These are phyloP conservation scores for Coemansia sp. DNA, from an alignment of 192 early-diverging fungal species.

Conservation along the genomic window DNA sequence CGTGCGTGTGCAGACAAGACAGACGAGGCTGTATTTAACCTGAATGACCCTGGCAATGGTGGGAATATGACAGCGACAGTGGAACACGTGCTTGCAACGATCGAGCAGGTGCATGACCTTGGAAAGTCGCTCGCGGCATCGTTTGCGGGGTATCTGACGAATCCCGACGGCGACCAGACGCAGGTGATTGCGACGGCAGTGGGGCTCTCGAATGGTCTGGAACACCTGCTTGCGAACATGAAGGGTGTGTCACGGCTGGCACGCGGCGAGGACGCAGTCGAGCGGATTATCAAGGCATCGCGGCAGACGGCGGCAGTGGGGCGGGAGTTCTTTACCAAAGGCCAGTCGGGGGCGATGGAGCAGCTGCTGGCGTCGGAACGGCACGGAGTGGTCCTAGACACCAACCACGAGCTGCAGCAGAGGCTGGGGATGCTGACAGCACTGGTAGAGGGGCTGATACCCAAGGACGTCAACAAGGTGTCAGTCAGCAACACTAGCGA, in stretches of 20 bases:
- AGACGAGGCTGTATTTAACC: slow-evolving; percentile 84
- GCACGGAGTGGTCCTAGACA: slow-evolving; percentile 71
- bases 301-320: slow-evolving; percentile 64
- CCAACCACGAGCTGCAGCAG: slow-evolving; percentile 74
- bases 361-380: slow-evolving; percentile 62
- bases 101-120: slow-evolving; percentile 77
- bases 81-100: slow-evolving; percentile 87
- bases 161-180: slow-evolving; percentile 76
- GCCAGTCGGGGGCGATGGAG: slow-evolving; percentile 75
- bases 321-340: slow-evolving; percentile 81
- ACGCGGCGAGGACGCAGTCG: slow-evolving; percentile 74
- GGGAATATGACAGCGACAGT: slow-evolving; percentile 88
- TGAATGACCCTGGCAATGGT: slow-evolving; percentile 75
- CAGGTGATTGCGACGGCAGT: slow-evolving; percentile 80
- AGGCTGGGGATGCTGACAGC: slow-evolving; percentile 70
- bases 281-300: slow-evolving; percentile 72
- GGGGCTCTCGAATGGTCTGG: slow-evolving; percentile 75
- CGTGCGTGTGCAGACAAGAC: slow-evolving; percentile 83
- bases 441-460: slow-evolving; percentile 74
- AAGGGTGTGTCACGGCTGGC: slow-evolving; percentile 88
- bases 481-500: slow-evolving; percentile 54
- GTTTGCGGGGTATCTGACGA: slow-evolving; percentile 51
- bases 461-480: slow-evolving; percentile 53
- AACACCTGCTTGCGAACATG: slow-evolving; percentile 80
- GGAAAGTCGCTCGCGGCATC: slow-evolving; percentile 63